Evolutionary conservation across 2,329 filamentous ascomycete species (phyloP), one percentile per base, ranked within the genome.

Genomic region (Coniochaeta sp.): DNA sequence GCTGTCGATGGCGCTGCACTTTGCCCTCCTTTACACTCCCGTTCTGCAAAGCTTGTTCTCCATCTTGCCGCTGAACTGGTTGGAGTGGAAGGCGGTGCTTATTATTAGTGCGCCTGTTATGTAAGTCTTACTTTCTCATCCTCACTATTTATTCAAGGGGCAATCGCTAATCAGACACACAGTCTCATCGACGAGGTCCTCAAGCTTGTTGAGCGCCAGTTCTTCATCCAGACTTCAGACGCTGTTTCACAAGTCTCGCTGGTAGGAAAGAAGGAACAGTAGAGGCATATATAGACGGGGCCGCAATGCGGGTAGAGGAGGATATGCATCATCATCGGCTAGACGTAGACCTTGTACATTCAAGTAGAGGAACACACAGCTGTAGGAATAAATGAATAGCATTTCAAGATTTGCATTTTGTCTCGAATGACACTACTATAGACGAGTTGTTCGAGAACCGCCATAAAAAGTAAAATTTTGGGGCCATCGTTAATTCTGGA

Each of bases 1-100:
- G 12, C 79, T 99, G 64, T 96, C 91, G 43, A 99, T 99, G 95
- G 86, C 86, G 1, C 82, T 99, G 60, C 95, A 99, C 81, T 97
- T 98, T 74, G 90, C 88, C 26, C 88, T 99, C 57, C 82, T 99
- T 40, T 99, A 99, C 77, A 89, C 88, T 2, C 95, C 96, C 0
- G 86, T 96, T 77, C 77, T 99, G 62, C 93, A 97, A 77, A 80
- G 79, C 8, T 78, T 99, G 62, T 99, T 99, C 79, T 90, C 90
- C 40, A 98, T 99, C 65, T 76, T 96, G 64, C 93, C 95, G 11
- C 77, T 99, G 66, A 89, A 93, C 71, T 85, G 83, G 84, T 81
- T 77, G 22, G 95, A 99, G 76, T 99, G 95, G 95, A 87, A 91
- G 77, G 93, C 96, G 19, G 95, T 99, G 55, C 70, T 97, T 64